Evolutionary conservation across 805 yeast genomes (phyloP), one percentile per base, ranked within the genome.

Genomic region (Spathaspora boniae): DNA sequence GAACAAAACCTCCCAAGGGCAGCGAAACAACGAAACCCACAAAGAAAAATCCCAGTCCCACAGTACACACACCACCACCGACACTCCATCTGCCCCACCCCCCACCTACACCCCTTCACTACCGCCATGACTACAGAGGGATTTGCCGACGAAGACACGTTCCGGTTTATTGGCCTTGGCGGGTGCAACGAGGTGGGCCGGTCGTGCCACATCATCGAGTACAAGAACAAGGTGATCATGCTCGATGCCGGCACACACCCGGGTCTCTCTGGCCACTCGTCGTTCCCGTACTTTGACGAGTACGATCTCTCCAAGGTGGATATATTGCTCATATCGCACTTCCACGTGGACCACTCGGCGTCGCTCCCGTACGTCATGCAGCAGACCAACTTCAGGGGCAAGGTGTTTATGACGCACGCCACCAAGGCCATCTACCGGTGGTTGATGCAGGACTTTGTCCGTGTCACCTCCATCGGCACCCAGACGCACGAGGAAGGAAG

Each of bases 161-260:
- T 68, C 52, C 77, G 76, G 54, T 93, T 93, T 65, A 77, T 85
- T 42, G 89, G 95, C 16, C 72, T 93, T 5, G 99, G 99, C 6
- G 99, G 98, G n/a, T 95, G 98, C 44, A 86, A 84, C 48, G 99
- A 93, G 57, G 99, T 93, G 5, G 99, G 99, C 3, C 66, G 99
- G 41, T 86, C 96, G 22, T 91, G 98, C 54, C 98, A 93, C 54
- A 80, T 93, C 29, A 68, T 93, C 21, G 89, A 85, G 47, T 93
- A 83, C 62, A 88, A 87, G 55, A 96, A 95, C 39, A 91, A 93
- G 53, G 89, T 91, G 4, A 82, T 93, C 33, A 93, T 93, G 98
- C 51, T 93, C 33, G 99, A 93, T 62, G 96, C 98, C 1, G 99
- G 99, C 34, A 87, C 93, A 20, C 99, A 93, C 61, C 99, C 99